Base-by-base conservation (phyloP, 768 basidiomycete species). In the Boletus tylopilopsis region DNA sequence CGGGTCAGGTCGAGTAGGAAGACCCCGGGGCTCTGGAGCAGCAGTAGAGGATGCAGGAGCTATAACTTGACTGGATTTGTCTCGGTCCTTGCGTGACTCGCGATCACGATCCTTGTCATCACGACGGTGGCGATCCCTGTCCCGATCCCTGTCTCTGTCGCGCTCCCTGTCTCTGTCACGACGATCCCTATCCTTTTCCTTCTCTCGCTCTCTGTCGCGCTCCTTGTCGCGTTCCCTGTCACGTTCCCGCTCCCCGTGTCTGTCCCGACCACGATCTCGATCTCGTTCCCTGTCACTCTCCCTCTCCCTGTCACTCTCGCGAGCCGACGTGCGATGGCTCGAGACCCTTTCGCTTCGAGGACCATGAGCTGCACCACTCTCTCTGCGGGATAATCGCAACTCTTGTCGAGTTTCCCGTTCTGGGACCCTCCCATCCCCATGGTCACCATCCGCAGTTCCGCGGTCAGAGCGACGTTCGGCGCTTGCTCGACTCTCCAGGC, bases 401-500 rank as follows among this genome's bases (percentile, higher is more conserved):
- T 84, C 82, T 51, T 73, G 64, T 27, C 70, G 65, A 41, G 44
- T 61, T 15, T 84, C 82, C 34, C 79, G 72, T 39, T 87, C 85
- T 10, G 63, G 45, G 29, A 76, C 71, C 54, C 76, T 73, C 25
- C 85, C 83, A 23, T 85, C 81, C 13, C 45, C 60, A 55, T 66
- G 72, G 23, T 76, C 73, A 30, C 63, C 71, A 16, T 79, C 78
- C 15, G 68, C 70, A 45, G 64, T 60, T 35, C 69, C 72, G 43
- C 80, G 76, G 54, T 80, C 82, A 34, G 76, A 73, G 8, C 82
- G 75, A 42, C 84, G 81, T 34, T 82, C 84, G 18, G 79, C 83
- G 59, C 87, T 90, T 4, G 76, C 72, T 29, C 87, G 82, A 56
- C 88, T 89, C 51, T 90, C 88, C 35, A 72, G 68, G 57, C 88